phyloP scores from a whole-genome alignment of 169 alveolate species.

The Eimeria praecox region DNA sequence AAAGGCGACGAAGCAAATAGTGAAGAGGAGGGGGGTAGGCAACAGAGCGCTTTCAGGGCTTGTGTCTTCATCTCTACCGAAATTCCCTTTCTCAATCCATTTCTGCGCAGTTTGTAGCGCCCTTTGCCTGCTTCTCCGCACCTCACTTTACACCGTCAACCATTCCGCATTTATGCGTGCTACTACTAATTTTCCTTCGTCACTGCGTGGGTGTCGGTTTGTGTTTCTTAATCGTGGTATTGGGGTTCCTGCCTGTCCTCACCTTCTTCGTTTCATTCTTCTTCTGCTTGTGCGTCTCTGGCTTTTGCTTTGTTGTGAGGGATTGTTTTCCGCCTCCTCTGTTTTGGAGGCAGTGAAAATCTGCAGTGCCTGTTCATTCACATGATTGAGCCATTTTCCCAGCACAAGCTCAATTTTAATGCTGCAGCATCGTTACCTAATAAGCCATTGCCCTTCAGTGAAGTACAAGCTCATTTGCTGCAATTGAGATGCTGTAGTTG shows the following conservation, averaged over 20 bases:
- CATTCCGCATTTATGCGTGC: background rate
- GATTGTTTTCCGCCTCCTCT: background rate
- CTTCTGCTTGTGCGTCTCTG: background rate
- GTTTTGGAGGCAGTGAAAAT: background rate
- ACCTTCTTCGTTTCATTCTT: background rate
- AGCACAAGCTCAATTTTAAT: background rate
- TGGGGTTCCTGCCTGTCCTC: background rate
- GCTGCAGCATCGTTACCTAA: background rate
- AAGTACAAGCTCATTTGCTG: background rate
- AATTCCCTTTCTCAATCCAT: background rate
- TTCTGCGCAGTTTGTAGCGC: background rate
- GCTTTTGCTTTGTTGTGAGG: background rate
- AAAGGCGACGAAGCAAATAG: slow-evolving; percentile 1
- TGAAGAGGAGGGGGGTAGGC: slow-evolving; percentile 63
- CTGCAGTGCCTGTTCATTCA: background rate
- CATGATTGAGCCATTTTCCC: background rate
- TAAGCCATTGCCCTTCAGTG: background rate
- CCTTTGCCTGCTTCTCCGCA: background rate
- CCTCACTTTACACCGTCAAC: background rate
- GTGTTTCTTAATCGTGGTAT: background rate
- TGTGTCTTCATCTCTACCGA: background rate
- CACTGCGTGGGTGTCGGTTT: background rate
- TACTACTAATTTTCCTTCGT: background rate
- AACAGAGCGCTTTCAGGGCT: background rate
- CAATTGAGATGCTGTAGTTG: background rate